Evolutionary conservation across 2,329 filamentous ascomycete species (phyloP), one percentile per base, ranked within the genome.

Genomic region (Bipolaris victoriae): DNA sequence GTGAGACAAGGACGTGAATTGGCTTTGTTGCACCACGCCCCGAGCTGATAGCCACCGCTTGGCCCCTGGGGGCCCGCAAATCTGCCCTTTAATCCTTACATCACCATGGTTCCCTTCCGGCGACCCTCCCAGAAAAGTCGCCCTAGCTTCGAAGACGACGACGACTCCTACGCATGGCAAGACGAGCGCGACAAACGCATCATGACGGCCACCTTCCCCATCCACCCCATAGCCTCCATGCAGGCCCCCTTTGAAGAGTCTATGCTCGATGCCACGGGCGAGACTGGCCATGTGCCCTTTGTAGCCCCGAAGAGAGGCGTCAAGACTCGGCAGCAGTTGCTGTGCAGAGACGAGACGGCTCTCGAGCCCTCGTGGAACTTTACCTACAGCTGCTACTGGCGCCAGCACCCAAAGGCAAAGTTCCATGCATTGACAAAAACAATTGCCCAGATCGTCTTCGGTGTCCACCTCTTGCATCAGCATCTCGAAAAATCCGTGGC

Each of bases 371-470:
- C 87, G 57, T 87, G 88, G 58, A 89, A 90, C 56, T 85, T 87
- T 13, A 85, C 91, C 11, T 90, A 91, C 72, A 88, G 87, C 50
- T 85, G 88, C 47, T 79, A 86, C 72, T 97, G 93, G 92, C 87
- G 89, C 56, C 88, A 90, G 73, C 86, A 88, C 51, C 84, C 87
- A 0, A 87, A 87, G 41, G 91, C 95, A 73, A 85, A 86, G 69
- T 89, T 92, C 71, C 95, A 98, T 72, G 92, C 96, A 62, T 81
- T 98, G 58, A 89, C 89, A 81, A 97, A 97, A 79, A 85, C 97
- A 47, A 86, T 96, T 72, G 88, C 94, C 15, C 94, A 98, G 77
- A 93, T 98, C 66, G 89, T 92, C 1, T 98, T 98, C 75, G 94
- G 95, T 18, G 88, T 98, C 36, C 93, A 97, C 75, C 82, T 98